Percentiles rank a stretch among this genome's conserved stretches.
These are phyloP conservation scores for Pseudoscleropodium purum DNA, from an alignment of 225 moss, liverwort and hornwort species.

Conservation along the genomic window DNA sequence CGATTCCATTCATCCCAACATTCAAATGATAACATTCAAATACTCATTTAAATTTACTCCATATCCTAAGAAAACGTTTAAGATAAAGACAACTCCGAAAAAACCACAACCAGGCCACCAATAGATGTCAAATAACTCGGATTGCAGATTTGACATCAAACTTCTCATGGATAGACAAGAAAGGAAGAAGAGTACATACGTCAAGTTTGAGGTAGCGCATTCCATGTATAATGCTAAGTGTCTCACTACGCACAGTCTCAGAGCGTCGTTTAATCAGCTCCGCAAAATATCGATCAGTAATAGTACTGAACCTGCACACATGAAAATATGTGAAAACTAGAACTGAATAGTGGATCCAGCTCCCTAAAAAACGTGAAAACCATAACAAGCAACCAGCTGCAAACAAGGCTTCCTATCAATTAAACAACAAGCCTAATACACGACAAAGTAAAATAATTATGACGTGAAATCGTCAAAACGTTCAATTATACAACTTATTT, in stretches of 20 bases:
- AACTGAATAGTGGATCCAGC: neutral
- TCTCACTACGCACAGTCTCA: constrained; percentile 78
- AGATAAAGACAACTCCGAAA: neutral
- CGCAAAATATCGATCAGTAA: constrained; percentile 86
- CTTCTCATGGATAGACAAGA: neutral
- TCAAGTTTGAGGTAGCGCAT: constrained; percentile 99
- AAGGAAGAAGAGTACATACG: constrained; percentile 31
- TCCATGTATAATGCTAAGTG: constrained; percentile 88
- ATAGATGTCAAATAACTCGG: neutral
- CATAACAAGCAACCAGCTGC: neutral
- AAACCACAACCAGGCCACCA: neutral
- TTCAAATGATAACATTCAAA: neutral
- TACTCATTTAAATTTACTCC: neutral
- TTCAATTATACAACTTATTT: neutral
- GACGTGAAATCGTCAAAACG: neutral
- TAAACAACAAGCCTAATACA: neutral
- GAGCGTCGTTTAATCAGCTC: constrained; percentile 67
- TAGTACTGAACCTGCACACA: constrained; percentile 78
- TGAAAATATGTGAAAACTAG: neutral
- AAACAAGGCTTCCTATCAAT: neutral
- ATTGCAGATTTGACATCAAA: neutral
- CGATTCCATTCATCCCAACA: neutral
- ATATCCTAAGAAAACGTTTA: neutral
- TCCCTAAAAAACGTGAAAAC: neutral
- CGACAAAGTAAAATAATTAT: neutral